A percentile compares a stretch with the other conserved stretches of the same genome.
These are phyloP conservation scores for Blepharisma undulans DNA, from an alignment of 169 alveolate genomes.

Conservation along the genomic window DNA sequence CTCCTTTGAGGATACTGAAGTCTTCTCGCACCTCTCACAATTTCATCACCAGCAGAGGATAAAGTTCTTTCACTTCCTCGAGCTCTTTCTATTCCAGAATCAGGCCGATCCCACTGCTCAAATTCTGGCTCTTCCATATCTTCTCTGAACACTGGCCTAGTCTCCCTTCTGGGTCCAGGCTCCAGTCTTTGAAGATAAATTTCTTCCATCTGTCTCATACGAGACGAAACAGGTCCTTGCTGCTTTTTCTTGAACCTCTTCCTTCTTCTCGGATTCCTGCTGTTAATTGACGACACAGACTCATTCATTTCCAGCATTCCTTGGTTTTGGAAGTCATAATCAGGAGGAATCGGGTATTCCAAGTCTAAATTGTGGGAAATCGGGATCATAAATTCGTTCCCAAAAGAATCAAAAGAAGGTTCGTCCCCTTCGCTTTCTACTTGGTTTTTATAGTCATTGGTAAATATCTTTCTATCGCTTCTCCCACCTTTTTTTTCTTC, in stretches of 20 bases:
- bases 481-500: neutral
- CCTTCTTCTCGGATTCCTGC: neutral
- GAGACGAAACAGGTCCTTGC: neutral
- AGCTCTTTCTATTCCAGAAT: neutral
- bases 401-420: neutral
- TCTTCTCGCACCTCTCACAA: neutral
- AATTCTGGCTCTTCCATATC: neutral
- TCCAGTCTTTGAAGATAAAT: conserved; percentile 29
- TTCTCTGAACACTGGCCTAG: neutral
- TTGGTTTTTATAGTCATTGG: neutral
- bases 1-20: conserved; percentile 8
- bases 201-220: conserved; percentile 29
- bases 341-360: neutral
- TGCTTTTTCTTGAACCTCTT: neutral
- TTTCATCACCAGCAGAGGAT: conserved; percentile 29
- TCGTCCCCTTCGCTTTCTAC: neutral
- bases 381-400: neutral
- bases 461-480: neutral
- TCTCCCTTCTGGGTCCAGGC: neutral
- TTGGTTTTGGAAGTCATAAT: neutral
- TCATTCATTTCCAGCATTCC: neutral
- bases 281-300: neutral
- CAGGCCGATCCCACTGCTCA: conserved; percentile 8
- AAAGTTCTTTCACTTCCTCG: neutral
- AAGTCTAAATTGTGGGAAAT: neutral